phyloP scores from a whole-genome alignment of 2,329 filamentous ascomycete species.

The Diaporthe vaccinii region DNA sequence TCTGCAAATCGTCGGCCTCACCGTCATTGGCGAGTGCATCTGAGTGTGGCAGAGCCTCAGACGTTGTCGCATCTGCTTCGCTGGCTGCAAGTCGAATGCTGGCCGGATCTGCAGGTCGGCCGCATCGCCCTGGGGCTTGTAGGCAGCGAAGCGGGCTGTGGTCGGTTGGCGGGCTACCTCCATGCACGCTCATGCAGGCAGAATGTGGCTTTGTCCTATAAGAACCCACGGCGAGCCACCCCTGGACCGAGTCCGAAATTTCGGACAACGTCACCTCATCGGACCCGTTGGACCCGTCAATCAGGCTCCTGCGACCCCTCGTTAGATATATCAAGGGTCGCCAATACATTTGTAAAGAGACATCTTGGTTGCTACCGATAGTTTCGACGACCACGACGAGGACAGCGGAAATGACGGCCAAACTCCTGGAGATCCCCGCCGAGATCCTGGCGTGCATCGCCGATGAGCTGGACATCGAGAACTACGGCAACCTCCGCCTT shows the following conservation, averaged over 20 bases:
- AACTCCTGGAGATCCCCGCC: conserved; percentile 19
- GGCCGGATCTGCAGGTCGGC: conserved; percentile 21
- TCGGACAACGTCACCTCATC: conserved; percentile 20
- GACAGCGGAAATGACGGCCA: conserved; percentile 1
- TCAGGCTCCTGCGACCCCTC: conserved; percentile 11
- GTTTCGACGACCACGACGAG: neutral
- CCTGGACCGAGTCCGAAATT: neutral
- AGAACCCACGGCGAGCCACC: conserved; percentile 6
- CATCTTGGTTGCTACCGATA: neutral
- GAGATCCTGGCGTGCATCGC: conserved; percentile 33
- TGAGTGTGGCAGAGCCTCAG: neutral
- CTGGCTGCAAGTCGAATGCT: neutral
- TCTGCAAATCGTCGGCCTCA: neutral
- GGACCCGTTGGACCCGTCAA: neutral
- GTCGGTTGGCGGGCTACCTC: conserved; percentile 22
- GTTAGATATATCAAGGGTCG: neutral
- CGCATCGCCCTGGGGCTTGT: conserved; percentile 28
- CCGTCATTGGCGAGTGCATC: too few relatives aligned
- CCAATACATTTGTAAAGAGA: neutral
- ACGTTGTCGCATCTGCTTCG: neutral
- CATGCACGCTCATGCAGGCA: conserved; percentile 25
- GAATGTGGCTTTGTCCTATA: conserved; percentile 8
- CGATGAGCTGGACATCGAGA: conserved; percentile 1
- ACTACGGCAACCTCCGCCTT: conserved; percentile 26
- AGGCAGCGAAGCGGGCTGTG: conserved; percentile 27